Base-by-base conservation (phyloP, 2,329 filamentous ascomycete genomes). In the Scytalidium lignicola region DNA sequence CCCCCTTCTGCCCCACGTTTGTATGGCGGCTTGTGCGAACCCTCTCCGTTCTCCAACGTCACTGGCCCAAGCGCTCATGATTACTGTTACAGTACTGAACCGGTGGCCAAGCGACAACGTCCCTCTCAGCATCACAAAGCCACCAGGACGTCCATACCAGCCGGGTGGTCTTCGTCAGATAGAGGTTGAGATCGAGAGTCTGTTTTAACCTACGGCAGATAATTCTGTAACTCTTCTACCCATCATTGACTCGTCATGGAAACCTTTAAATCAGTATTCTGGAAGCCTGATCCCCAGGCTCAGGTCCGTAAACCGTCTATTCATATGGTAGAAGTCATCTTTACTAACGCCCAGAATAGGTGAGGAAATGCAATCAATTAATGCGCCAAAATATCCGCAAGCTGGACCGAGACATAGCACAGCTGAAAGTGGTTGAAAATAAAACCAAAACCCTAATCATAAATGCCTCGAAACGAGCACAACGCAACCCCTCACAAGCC, bases 281-380 rank as follows among this genome's bases (percentile, higher is more conserved):
- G 84, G 69, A 92, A 90, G 70, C 92, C 93, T 32, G 91, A 95
- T 65, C 93, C 93, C 41, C 87, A 95, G 69, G 87, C 86, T 55
- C 92, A 99, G 79, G 92, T 96, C 74, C 58, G 75, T 58, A 48
- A 44, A 37, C 32, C 32, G 32, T 37, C 9, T 41, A 41, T 22
- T 26, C 43, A 22, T 10, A 26, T 26, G 23, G 10, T 10, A 10
- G 23, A 26, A 26, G 23, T 26, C 10, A 10, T 10, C 23, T 22
- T 23, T 41, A 41, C 37, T 49, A 26, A 46, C 37, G 23, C 44
- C 37, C 47, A 52, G 43, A 18, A 15, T 61, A 99, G 92, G 86
- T 93, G 71, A 85, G 91, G 55, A 97, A 96, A 84, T 97, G 92
- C 71, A 96, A 96, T 69, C 75, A 82, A 53, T 81, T 97, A 54